Base-by-base conservation (phyloP, 176 grass and related monocot genomes). In the Aechmea fasciata region DNA sequence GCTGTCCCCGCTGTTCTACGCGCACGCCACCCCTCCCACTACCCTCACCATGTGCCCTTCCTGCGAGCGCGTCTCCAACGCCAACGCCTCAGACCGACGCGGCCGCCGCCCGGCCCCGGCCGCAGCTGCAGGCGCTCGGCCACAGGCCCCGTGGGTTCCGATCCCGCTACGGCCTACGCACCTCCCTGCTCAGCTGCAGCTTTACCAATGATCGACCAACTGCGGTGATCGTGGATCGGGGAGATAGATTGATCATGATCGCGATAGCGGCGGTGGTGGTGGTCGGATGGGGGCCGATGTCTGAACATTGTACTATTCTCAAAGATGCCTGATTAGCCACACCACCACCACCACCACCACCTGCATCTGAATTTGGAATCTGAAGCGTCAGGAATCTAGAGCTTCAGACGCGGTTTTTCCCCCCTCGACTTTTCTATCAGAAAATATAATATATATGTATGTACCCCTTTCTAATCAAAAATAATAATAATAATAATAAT, bases 11-110 rank as follows among this genome's bases (percentile, higher is more conserved):
- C 91, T 84, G 64, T 63, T 83, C 47, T 84, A 86, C 83, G 71
- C 76, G 72, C 91, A 75, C 33, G 71, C 80, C 78, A 78, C 88
- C 48, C 92, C 91, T 55, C 88, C 92, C 41, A 89, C 92, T 51
- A 96, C 92, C 54, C 88, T 96, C 77, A 91, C 77, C 85, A 75
- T 96, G 61, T 96, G 92, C 88, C 78, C 92, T 11, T 96, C 92
- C 65, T 96, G 88, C 80, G 85, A 91, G 72, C 88, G 88, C 49
- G n/a, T 73, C 48, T 84, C 82, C 55, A 79, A 74, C 51, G 33
- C 70, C 48, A 22, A 48, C 7, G 75, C n/a, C n/a, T 0, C 53
- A 18, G 3, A 11, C 13, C 51, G 19, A 1, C 26, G 18, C 25
- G 4, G 10, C 10, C 28, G 18, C 70, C 52, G 19, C 51, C 51